Evolutionary conservation across 2,329 filamentous ascomycete species (phyloP).

Genomic region (Apiospora pterosperma): DNA sequence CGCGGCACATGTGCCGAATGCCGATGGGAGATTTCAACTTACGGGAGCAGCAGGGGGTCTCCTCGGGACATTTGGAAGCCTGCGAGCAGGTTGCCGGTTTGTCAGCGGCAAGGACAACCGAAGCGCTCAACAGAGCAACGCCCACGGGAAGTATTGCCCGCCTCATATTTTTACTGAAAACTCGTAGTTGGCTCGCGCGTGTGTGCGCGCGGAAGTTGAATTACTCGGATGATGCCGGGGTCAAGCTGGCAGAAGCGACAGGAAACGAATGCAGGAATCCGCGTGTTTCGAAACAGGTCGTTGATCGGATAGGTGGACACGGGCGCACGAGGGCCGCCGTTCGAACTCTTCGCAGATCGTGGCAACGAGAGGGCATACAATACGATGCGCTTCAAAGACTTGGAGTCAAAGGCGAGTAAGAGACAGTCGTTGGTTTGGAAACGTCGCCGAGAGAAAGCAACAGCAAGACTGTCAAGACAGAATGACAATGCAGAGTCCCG

Average conservation of each 20-base stretch:
- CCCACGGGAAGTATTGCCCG: constrained; percentile 24
- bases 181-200: not conserved
- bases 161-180: not conserved
- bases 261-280: not conserved
- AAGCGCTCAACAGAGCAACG: constrained; percentile 35
- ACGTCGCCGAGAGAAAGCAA: not conserved
- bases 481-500: not conserved
- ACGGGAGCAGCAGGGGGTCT: constrained; percentile 78
- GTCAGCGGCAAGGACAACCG: constrained; percentile 34
- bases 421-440: not conserved
- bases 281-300: not conserved
- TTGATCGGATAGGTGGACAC: too few species aligned
- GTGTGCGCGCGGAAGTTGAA: not conserved
- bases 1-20: constrained; percentile 5
- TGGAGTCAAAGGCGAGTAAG: not conserved
- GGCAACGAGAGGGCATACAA: not conserved
- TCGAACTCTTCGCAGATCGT: not conserved
- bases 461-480: not conserved
- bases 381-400: not conserved
- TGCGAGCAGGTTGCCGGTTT: constrained; percentile 40
- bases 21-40: constrained; percentile 34
- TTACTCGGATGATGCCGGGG: not conserved
- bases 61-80: constrained; percentile 63
- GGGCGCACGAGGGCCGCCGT: too few species aligned
- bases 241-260: not conserved